Base-by-base conservation (phyloP, 768 basidiomycete species). In the Trametes cubensis region DNA sequence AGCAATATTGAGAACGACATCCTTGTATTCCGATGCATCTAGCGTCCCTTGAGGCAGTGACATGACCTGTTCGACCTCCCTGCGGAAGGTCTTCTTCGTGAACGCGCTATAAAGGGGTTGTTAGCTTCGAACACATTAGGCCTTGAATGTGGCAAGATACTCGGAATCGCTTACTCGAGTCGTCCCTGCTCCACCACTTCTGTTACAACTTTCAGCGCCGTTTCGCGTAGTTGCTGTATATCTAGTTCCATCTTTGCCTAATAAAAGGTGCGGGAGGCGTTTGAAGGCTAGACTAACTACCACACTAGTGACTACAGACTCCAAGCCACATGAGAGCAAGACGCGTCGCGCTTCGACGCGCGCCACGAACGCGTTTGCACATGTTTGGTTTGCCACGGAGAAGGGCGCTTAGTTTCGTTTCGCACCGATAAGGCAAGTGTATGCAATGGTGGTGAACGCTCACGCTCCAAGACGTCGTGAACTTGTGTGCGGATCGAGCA, bases 81-180 rank as follows among this genome's bases (percentile, higher is more conserved):
- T 70, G 14, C 87, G 81, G 25, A 88, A 76, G 14, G 80, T 75
- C 23, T 82, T 81, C 17, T 77, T 77, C 2, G 86, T 87, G 23
- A 81, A 66, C 7, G 69, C 55, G 40, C 83, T 85, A 63, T 48
- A n/a, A 38, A 23, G n/a, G 15, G 1, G 20, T 15, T 26, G 42
- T 25, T 0, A 46, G 51, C 47, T 6, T 6, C n/a, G n/a, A n/a
- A 13, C n/a, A 11, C 23, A 28, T 26, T 20, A n/a, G n/a, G n/a
- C n/a, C 39, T 21, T 14, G 34, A n/a, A 3, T 20, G 4, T 10
- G 28, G 34, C 3, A 26, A 14, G 6, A 17, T 42, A 17, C n/a
- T 21, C 51, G 41, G 3, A 38, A 25, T n/a, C n/a, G 62, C 71
- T 58, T 50, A 72, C 71, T 65, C 44, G 67, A 81, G 72, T 6